phyloP scores from a whole-genome alignment of 352 stramenopile species.

The Phytophthora sp. region DNA sequence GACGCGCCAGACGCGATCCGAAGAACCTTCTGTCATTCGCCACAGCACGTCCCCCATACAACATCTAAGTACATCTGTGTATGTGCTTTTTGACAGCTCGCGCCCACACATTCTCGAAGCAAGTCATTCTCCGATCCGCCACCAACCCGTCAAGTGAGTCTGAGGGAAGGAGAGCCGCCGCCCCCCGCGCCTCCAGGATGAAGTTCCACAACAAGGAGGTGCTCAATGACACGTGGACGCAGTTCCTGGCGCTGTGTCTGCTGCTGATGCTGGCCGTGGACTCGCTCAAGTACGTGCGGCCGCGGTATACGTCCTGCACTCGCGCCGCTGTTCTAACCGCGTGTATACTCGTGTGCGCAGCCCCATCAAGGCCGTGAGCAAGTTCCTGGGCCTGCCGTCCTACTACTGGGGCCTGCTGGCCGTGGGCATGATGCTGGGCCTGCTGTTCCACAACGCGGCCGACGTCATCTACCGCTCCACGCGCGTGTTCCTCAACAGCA shows the following conservation, averaged over 20 bases:
- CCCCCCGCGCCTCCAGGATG: slow-evolving; percentile 28
- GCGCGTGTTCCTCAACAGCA: slow-evolving; percentile 96
- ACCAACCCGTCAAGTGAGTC: background rate
- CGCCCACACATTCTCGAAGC: slow-evolving; percentile 6
- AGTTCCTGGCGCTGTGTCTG: slow-evolving; percentile 78
- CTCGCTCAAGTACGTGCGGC: slow-evolving; percentile 82
- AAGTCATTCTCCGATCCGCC: slow-evolving; percentile 31
- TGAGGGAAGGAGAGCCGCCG: background rate
- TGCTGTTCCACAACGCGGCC: slow-evolving; percentile 79
- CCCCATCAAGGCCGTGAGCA: slow-evolving; percentile 82
- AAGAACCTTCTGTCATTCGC: too few species aligned
- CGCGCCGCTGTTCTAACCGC: background rate
- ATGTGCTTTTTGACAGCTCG: too few species aligned
- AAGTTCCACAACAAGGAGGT: slow-evolving; percentile 81
- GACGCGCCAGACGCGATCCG: slow-evolving; percentile 1
- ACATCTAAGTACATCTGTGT: too few species aligned
- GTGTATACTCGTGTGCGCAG: slow-evolving; percentile 31
- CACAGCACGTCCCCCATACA: background rate
- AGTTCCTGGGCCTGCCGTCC: slow-evolving; percentile 70
- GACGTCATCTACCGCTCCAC: slow-evolving; percentile 83
- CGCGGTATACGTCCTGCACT: background rate
- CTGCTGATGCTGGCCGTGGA: slow-evolving; percentile 85
- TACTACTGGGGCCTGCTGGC: slow-evolving; percentile 72
- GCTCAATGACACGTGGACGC: slow-evolving; percentile 84
- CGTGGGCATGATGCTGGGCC: slow-evolving; percentile 66